Conservation (phyloP, 805 yeast species). For the Suhomyces kilbournensis region DNA sequence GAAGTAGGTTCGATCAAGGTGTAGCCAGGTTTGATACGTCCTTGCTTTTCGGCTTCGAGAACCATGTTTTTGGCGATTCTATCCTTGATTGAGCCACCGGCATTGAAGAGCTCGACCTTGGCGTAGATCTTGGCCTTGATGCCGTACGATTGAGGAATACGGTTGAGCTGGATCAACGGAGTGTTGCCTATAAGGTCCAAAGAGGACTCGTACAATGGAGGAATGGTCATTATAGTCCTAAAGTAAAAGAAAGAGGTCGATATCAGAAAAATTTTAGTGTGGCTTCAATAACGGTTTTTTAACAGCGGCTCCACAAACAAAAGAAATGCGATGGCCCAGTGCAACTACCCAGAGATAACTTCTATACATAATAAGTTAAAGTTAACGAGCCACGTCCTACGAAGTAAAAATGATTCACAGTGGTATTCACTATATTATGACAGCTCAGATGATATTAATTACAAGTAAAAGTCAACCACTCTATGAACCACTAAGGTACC, state of each 20-base stretch:
- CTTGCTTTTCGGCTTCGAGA: slow-evolving; percentile 75
- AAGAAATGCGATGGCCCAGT: slow-evolving; percentile 1
- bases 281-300: neutral
- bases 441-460: too few species aligned
- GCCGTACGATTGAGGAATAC: slow-evolving; percentile 72
- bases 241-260: neutral
- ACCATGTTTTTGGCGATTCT: slow-evolving; percentile 86
- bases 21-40: slow-evolving; percentile 78
- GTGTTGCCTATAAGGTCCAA: slow-evolving; percentile 83
- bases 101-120: slow-evolving; percentile 78
- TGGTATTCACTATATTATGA: too few species aligned
- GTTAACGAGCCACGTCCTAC: neutral
- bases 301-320: neutral
- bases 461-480: too few species aligned
- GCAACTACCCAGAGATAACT: neutral
- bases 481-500: too few species aligned
- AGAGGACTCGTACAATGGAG: slow-evolving; percentile 47
- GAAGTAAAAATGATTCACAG: neutral
- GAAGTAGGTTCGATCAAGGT: slow-evolving; percentile 87
- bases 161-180: slow-evolving; percentile 71
- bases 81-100: slow-evolving; percentile 89
- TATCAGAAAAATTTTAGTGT: neutral
- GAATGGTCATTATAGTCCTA: slow-evolving; percentile 6
- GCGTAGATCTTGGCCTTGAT: slow-evolving; percentile 70
- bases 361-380: neutral